Percentiles rank a stretch among this genome's conserved stretches.
Conservation (phyloP, 2,329 filamentous ascomycete species). For the Hirsutella minnesotensis region DNA sequence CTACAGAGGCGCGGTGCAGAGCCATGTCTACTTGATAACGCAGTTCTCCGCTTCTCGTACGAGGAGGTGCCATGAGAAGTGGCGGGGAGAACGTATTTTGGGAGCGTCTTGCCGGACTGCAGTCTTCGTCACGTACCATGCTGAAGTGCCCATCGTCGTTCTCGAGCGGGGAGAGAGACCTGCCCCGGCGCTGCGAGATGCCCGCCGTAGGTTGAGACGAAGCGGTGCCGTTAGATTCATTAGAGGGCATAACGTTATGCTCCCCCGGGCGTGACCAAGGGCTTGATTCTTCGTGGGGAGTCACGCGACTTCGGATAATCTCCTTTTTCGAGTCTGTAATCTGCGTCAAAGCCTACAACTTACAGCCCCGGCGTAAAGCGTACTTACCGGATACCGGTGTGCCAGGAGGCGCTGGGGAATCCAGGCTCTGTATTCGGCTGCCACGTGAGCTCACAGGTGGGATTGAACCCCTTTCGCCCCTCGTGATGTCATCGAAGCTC, state of each 20-base stretch:
- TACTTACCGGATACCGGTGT: conserved; percentile 34
- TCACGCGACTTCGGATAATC: conserved; percentile 10
- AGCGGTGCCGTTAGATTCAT: background rate
- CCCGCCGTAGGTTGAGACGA: background rate
- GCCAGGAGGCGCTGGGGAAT: conserved; percentile 37
- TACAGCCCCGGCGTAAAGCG: background rate
- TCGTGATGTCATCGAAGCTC: conserved; percentile 29
- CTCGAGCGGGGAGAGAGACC: background rate
- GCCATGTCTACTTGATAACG: conserved; percentile 22
- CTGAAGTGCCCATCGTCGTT: background rate
- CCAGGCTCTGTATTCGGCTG: conserved; percentile 41
- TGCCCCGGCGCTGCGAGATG: background rate
- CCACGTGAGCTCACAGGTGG: conserved; percentile 28
- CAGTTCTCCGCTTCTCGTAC: conserved; percentile 19
- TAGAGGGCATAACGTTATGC: background rate
- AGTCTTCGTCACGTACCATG: background rate
- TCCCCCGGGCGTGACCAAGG: background rate
- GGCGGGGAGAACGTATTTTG: conserved; percentile 4
- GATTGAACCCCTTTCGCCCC: conserved; percentile 18
- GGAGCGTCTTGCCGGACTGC: background rate
- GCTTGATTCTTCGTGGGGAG: background rate
- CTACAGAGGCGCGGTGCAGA: conserved; percentile 17
- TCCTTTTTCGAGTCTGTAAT: conserved; percentile 21
- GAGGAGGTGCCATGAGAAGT: conserved; percentile 38
- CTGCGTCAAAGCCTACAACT: background rate